Conservation (phyloP, 2,329 filamentous ascomycete genomes). For the Pseudogymnoascus sp. region DNA sequence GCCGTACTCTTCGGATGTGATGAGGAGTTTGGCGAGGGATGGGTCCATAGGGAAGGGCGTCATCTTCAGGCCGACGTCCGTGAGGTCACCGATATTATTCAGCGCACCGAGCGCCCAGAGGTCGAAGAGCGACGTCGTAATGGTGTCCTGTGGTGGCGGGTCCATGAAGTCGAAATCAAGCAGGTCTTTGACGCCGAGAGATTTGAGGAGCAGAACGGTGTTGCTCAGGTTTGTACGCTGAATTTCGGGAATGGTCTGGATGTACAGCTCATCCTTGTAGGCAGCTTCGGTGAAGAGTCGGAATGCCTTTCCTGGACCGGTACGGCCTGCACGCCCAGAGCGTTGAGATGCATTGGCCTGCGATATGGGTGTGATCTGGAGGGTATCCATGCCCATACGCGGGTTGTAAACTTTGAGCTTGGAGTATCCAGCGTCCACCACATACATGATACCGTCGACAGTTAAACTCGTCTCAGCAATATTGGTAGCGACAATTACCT, state of each 20-base stretch:
- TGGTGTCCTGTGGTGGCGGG: slow-evolving; percentile 93
- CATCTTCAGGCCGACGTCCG: slow-evolving; percentile 81
- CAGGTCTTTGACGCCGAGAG: slow-evolving; percentile 84
- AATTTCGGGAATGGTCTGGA: slow-evolving; percentile 95
- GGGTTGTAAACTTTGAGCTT: slow-evolving; percentile 99
- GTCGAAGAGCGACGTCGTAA: slow-evolving; percentile 94
- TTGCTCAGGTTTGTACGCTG: slow-evolving; percentile 94
- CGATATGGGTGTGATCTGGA: slow-evolving; percentile 95
- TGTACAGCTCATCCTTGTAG: slow-evolving; percentile 91
- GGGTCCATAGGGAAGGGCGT: slow-evolving; percentile 98
- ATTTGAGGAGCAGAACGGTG: slow-evolving; percentile 89
- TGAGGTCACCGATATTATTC: slow-evolving; percentile 89
- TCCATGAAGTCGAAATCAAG: slow-evolving; percentile 99
- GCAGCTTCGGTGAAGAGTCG: slow-evolving; percentile 90
- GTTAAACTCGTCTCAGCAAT: slow-evolving; percentile 98
- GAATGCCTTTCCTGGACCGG: slow-evolving; percentile 91
- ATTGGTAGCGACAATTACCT: slow-evolving; percentile 97
- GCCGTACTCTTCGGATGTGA: slow-evolving; percentile 79
- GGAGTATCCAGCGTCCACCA: slow-evolving; percentile 91
- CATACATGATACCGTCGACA: slow-evolving; percentile 98
- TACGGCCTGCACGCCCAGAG: slow-evolving; percentile 86
- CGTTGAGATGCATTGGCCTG: slow-evolving; percentile 93
- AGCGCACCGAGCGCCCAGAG: slow-evolving; percentile 92
- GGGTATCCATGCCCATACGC: slow-evolving; percentile 97
- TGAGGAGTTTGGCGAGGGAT: slow-evolving; percentile 85